Percentiles rank a stretch among this genome's conserved stretches.
Evolutionary conservation across 306 rosid genomes (phyloP).

Genomic region (Cicer chorassanicum): DNA sequence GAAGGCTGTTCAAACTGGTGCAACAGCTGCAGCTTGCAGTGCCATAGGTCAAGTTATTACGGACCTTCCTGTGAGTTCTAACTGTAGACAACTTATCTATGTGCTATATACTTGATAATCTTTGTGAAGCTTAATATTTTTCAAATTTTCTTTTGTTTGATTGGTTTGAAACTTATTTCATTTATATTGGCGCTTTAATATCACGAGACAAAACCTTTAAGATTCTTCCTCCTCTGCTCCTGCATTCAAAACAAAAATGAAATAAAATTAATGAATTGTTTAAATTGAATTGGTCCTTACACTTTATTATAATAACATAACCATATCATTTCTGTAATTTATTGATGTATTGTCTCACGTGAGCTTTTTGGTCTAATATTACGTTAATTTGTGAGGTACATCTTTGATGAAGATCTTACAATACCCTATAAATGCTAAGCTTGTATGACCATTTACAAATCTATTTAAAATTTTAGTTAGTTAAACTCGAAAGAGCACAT

Average conservation of each 20-base stretch:
- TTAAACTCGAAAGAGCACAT: conserved; percentile 11
- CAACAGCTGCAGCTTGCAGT: conserved; percentile 99
- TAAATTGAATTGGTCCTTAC: conserved; percentile 19
- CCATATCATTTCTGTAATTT: conserved; percentile 3
- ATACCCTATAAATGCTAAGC: conserved; percentile 25
- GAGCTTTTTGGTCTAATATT: not conserved
- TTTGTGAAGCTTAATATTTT: conserved; percentile 36
- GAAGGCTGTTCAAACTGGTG: conserved; percentile 98
- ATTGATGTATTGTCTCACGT: conserved; percentile 9
- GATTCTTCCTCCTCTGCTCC: conserved; percentile 15
- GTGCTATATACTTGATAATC: conserved; percentile 6
- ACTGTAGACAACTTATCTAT: conserved; percentile 25
- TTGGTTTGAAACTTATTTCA: conserved; percentile 40
- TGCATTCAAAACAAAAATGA: conserved; percentile 19
- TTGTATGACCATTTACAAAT: not conserved
- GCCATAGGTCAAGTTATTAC: conserved; percentile 90
- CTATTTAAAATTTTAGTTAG: conserved; percentile 25
- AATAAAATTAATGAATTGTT: conserved; percentile 1
- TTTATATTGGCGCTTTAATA: conserved; percentile 18
- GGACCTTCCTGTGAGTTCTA: conserved; percentile 93
- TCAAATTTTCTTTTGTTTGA: conserved; percentile 36
- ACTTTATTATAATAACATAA: conserved; percentile 4
- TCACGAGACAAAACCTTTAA: conserved; percentile 26
- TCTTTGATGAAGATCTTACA: conserved; percentile 29
- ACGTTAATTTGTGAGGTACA: conserved; percentile 3